phyloP scores from a whole-genome alignment of 2,329 filamentous ascomycete species.

The Orbilia brochopaga region DNA sequence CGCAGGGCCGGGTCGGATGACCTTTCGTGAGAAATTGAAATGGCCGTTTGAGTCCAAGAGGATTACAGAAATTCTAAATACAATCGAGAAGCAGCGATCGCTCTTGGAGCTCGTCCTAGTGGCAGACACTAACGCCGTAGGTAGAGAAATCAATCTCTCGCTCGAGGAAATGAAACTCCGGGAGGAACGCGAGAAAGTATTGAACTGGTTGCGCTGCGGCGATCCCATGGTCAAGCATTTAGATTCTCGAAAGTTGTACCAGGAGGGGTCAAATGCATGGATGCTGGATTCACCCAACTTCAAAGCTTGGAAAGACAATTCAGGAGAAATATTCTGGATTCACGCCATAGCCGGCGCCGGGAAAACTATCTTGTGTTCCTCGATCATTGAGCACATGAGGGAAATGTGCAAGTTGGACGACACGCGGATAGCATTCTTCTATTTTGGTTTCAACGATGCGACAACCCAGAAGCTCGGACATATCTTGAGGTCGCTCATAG shows the following conservation, averaged over 20 bases:
- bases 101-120: conserved; percentile 11
- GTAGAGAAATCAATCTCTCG: conserved; percentile 19
- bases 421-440: conserved; percentile 25
- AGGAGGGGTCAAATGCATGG: conserved; percentile 52
- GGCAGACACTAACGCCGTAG: conserved; percentile 23
- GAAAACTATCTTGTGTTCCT: conserved; percentile 54
- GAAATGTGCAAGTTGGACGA: conserved; percentile 27
- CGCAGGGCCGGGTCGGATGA: conserved; percentile 8
- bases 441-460: conserved; percentile 53
- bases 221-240: conserved; percentile 42
- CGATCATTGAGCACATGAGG: conserved; percentile 51
- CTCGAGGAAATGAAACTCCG: conserved; percentile 17
- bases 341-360: conserved; percentile 54
- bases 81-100: conserved; percentile 12
- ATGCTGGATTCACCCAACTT: conserved; percentile 54
- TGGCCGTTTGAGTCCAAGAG: conserved; percentile 32
- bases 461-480: conserved; percentile 55
- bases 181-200: conserved; percentile 21
- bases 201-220: conserved; percentile 16
- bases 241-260: conserved; percentile 46
- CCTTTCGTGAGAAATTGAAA: conserved; percentile 28
- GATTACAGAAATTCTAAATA: conserved; percentile 9
- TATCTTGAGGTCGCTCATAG: conserved; percentile 56
- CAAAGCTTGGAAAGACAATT: conserved; percentile 11
- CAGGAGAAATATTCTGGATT: conserved; percentile 24